These are phyloP conservation scores for Diaporthe helianthi DNA, from an alignment of 2,329 filamentous ascomycete genomes.

Conservation along the genomic window DNA sequence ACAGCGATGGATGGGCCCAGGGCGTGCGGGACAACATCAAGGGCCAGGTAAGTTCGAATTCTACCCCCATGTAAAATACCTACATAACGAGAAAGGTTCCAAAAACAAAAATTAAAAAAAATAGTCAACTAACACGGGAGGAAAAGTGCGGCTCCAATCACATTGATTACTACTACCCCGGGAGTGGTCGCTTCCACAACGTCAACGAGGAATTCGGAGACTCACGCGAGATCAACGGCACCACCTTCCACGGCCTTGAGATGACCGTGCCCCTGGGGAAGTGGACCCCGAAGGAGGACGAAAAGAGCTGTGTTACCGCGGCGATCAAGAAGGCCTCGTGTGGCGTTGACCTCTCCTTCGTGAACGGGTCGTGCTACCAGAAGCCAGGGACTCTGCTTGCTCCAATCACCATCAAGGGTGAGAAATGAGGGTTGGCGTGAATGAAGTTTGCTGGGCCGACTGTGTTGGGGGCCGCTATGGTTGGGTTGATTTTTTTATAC, in stretches of 20 bases:
- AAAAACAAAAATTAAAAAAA: too few relatives aligned
- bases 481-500: neutral
- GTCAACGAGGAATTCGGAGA: neutral
- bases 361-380: slow-evolving; percentile 3
- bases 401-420: neutral
- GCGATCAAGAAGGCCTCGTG: slow-evolving; percentile 24
- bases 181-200: neutral
- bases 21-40: slow-evolving; percentile 18
- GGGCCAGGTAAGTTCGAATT: neutral
- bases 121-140: neutral
- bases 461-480: neutral
- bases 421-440: neutral
- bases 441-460: fast-evolving
- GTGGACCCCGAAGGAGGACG: neutral
- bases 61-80: neutral
- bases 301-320: neutral
- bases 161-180: neutral
- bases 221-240: slow-evolving; percentile 2
- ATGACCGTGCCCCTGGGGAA: neutral
- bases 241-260: slow-evolving; percentile 12
- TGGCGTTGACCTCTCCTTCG: slow-evolving; percentile 6
- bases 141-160: neutral
- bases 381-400: slow-evolving; percentile 1
- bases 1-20: neutral
- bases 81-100: too few relatives aligned